Base-by-base conservation (phyloP, 768 basidiomycete species). In the Piloderma croceum region DNA sequence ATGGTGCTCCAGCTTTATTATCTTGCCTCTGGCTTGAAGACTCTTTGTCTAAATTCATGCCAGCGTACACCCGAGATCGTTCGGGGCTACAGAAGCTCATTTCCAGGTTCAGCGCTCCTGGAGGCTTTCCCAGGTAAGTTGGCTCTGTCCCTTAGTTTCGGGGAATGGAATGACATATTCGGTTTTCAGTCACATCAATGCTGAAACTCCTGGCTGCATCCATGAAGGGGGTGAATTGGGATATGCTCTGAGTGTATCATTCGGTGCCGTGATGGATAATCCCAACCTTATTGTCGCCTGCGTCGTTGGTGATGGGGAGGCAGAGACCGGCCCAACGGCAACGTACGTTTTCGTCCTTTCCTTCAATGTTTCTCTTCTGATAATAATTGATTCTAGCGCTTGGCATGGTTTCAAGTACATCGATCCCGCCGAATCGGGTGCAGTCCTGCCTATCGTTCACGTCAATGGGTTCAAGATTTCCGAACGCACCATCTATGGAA, bases 141-240 rank as follows among this genome's bases (percentile, higher is more conserved):
- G 3, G 18, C 22, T 21, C n/a, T 12, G 6, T 19, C 7, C 20
- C 27, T 31, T 34, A n/a, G 37, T 37, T 33, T 33, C 19, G n/a
- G n/a, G n/a, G n/a, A 29, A 9, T 29, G 27, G 42, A n/a, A 20
- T 24, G 23, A 11, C 34, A 51, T 17, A 49, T 21, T 25, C 2
- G 11, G 13, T 19, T 42, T 35, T 9, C 24, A 81, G 80, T 50
- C 80, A 83, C 43, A 76, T 84, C 48, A 86, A 90, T 43, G 84
- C 90, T 0, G 77, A 88, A 59, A 90, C 88, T 1, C 91, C 90
- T 15, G 91, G 91, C 5, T 72, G 77, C 3, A 93, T 96, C 46
- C 91, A 96, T 51, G 91, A 96, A 63, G 91, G 91, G 39, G 84
- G 83, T 21, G 91, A 93, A 59, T 74, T 93, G 11, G 90, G 91